Evolutionary conservation across 1,284 basidiomycete genomes (phyloP), one percentile per base, ranked within the genome.

Genomic region (Leccinum subfulvum): DNA sequence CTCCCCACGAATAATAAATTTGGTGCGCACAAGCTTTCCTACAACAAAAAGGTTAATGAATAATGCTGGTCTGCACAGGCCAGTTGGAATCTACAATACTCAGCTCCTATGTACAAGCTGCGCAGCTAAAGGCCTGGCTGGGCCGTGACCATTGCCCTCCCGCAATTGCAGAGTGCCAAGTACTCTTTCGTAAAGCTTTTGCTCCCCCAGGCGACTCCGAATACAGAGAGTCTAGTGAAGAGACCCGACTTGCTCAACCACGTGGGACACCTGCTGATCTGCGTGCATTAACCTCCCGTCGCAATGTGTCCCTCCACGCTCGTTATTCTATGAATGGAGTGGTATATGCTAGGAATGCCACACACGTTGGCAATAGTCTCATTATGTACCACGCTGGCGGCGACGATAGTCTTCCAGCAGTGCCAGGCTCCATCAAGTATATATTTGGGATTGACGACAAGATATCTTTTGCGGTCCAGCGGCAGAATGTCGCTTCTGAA

Each of bases 401-500:
- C 1, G 3, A 63, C 4, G 2, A 16, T 26, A 33, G 30, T 33
- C 41, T 62, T 49, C 33, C 11, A 3, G 33, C 41, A 7, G 35
- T 62, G 2, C 30, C 62, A 44, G 61, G 47, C 18, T 59, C 44
- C 16, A 64, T 64, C 47, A 64, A 63, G 39, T 64, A 64, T 39
- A 64, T 64, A 55, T 64, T 63, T 23, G 30, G 16, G 9, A 51
- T 26, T 10, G 18, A 63, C 16, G 11, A 54, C 13, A 58, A 56
- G 39, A 59, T 64, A 11, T 62, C 2, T 4, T 59, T 63, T 53
- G 57, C 39, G 13, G 57, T 64, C 10, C 61, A 63, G 18, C 7
- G 30, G 3, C 53, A 55, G 18, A 33, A 33, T 55, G 30, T 21
- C 10, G 2, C 18, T 18, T 26, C 30, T 9, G 11, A 35, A 21